phyloP scores from a whole-genome alignment of 257 asterid species.

The Voacanga thouarsii region DNA sequence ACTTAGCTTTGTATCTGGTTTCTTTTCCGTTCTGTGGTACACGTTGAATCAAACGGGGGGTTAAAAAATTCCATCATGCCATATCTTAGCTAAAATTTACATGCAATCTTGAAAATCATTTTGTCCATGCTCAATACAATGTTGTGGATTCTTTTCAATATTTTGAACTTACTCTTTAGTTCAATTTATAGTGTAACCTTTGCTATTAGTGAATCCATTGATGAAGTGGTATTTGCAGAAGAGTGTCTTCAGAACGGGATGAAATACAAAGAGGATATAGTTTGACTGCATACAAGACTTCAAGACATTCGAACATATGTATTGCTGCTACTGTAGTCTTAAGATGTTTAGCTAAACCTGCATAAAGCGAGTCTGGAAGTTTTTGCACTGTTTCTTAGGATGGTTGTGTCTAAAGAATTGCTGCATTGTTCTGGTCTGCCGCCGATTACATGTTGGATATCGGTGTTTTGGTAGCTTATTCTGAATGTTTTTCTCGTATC shows the following conservation, averaged over 20 bases:
- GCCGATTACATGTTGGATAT: not conserved
- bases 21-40: not conserved
- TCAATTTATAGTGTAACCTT: not conserved
- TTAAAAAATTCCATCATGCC: not conserved
- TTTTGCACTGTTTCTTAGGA: not conserved
- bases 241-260: not conserved
- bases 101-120: not conserved
- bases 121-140: not conserved
- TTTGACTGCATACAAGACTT: slow-evolving; percentile 5
- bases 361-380: not conserved
- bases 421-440: not conserved
- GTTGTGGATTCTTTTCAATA: not conserved
- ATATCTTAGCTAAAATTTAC: not conserved
- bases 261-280: not conserved
- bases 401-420: not conserved
- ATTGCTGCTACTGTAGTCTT: not conserved
- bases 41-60: not conserved
- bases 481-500: not conserved
- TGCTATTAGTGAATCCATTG: not conserved
- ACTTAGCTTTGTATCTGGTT: not conserved
- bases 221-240: slow-evolving; percentile 12
- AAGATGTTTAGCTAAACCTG: not conserved
- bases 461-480: not conserved
- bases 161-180: not conserved
- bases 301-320: slow-evolving; percentile 7